Conservation (phyloP, 1,284 basidiomycete species). For the Trichosporon sp. region DNA sequence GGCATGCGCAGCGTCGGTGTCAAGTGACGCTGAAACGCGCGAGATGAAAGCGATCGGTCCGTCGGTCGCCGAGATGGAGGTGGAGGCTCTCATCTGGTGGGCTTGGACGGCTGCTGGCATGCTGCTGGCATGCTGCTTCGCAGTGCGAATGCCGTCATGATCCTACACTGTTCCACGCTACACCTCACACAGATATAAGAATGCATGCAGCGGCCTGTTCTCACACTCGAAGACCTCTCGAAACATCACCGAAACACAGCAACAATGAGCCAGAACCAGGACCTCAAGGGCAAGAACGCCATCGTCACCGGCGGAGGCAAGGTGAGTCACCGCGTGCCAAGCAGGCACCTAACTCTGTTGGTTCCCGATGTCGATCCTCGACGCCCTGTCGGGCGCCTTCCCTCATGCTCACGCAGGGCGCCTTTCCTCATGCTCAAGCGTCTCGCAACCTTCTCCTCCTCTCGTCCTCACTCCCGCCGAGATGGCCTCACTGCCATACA, state of each 20-base stretch:
- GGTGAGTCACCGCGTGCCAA: slow-evolving; percentile 6
- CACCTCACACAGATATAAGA: background rate
- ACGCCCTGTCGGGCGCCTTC: background rate
- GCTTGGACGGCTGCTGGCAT: too few relatives aligned
- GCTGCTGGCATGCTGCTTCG: too few relatives aligned
- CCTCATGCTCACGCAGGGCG: too few relatives aligned
- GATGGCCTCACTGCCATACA: too few relatives aligned
- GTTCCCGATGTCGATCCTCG: too few relatives aligned
- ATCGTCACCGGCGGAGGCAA: slow-evolving; percentile 25
- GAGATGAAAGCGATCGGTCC: background rate
- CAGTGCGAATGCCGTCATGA: background rate
- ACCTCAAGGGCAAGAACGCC: slow-evolving; percentile 23
- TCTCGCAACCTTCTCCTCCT: too few relatives aligned
- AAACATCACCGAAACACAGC: background rate
- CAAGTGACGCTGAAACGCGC: background rate
- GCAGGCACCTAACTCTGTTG: too few relatives aligned
- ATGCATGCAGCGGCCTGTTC: background rate
- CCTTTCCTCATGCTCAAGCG: too few relatives aligned
- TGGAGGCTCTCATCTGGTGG: background rate
- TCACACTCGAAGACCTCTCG: background rate
- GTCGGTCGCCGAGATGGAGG: background rate
- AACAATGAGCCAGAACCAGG: slow-evolving; percentile 5
- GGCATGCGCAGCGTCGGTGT: background rate
- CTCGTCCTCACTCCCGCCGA: too few relatives aligned
- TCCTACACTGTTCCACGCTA: background rate